Evolutionary conservation across 495 filamentous ascomycete genomes (phyloP).

Genomic region (Xylaria flabelliformis): DNA sequence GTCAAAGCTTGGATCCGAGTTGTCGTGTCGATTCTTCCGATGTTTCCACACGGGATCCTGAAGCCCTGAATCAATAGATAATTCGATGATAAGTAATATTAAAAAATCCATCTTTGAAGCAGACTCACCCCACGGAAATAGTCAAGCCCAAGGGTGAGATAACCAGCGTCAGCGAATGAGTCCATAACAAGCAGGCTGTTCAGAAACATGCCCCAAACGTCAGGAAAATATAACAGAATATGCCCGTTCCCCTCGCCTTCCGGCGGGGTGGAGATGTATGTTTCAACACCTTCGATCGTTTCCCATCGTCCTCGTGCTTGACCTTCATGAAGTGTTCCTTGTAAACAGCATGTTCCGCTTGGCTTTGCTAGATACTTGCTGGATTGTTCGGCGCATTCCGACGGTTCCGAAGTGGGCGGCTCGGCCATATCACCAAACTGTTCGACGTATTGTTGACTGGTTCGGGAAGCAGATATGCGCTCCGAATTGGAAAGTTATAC

Average conservation of each 20-base stretch:
- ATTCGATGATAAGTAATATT: not conserved
- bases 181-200: conserved; percentile 51
- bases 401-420: not conserved
- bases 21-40: conserved; percentile 41
- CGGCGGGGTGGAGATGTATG: conserved; percentile 44
- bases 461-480: not conserved
- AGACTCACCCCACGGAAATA: conserved; percentile 48
- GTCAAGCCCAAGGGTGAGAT: conserved; percentile 46
- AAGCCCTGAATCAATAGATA: not conserved
- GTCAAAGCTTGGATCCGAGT: conserved; percentile 48
- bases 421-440: not conserved
- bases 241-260: conserved; percentile 43
- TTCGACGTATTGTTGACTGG: not conserved
- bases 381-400: not conserved
- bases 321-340: conserved; percentile 45
- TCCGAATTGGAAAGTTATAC: not conserved
- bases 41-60: conserved; percentile 52
- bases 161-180: conserved; percentile 51
- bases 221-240: conserved; percentile 51
- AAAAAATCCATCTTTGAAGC: not conserved
- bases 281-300: conserved; percentile 40
- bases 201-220: conserved; percentile 49
- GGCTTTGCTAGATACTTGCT: conserved; percentile 44
- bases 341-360: conserved; percentile 41
- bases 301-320: conserved; percentile 40